Percentiles rank a stretch among this genome's conserved stretches.
Evolutionary conservation across 1,284 basidiomycete species (phyloP).

Genomic region (Naganishia liquefaciens): DNA sequence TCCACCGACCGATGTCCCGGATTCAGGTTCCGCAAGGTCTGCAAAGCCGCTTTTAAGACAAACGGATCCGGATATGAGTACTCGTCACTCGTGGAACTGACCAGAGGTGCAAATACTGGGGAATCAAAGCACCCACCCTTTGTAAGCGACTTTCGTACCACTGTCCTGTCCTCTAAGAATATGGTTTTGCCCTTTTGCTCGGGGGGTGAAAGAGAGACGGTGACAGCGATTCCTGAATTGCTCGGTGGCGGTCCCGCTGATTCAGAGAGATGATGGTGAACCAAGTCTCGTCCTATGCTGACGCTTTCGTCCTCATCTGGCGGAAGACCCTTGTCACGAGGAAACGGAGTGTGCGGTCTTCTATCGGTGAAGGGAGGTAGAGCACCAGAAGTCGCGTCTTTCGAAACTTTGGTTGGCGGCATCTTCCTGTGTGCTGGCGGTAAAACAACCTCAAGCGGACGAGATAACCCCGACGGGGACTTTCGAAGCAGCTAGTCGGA

Average conservation of each 20-base stretch:
- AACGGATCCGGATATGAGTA: slow-evolving; percentile 26
- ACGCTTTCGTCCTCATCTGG: not conserved
- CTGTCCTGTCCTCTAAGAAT: not conserved
- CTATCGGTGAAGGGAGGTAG: not conserved
- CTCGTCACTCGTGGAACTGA: slow-evolving; percentile 23
- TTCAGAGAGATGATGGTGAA: not conserved
- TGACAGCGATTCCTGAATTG: not conserved
- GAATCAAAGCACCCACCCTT: not conserved
- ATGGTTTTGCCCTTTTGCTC: not conserved
- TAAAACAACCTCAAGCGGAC: too few relatives aligned
- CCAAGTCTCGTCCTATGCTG: not conserved
- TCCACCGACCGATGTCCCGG: slow-evolving; percentile 8
- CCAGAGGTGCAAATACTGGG: not conserved
- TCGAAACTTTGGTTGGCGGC: not conserved
- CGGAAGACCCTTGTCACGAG: not conserved
- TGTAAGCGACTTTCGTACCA: not conserved
- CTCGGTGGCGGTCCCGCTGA: not conserved
- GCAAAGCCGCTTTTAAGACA: slow-evolving; percentile 20
- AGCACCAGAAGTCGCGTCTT: not conserved
- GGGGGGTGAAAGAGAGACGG: not conserved
- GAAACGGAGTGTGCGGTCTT: slow-evolving; percentile 9
- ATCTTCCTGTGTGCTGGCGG: too few relatives aligned
- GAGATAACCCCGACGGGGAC: too few relatives aligned
- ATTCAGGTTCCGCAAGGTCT: slow-evolving; percentile 5
- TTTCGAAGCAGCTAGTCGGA: too few relatives aligned